Base-by-base conservation (phyloP, 768 basidiomycete species). In the Leccinum variicolor region DNA sequence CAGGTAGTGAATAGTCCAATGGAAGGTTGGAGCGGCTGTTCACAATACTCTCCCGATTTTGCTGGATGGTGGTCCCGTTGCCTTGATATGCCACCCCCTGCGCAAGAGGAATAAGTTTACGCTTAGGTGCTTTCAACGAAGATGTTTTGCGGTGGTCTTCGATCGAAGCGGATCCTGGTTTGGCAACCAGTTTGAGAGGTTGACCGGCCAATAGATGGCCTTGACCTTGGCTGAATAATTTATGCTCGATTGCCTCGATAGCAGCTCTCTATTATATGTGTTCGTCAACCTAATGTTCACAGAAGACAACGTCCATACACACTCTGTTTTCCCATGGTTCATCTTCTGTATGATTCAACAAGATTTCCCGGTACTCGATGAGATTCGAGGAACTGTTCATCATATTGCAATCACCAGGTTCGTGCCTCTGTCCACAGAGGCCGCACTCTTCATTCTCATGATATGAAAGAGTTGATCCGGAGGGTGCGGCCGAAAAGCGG, bases 311-410 rank as follows among this genome's bases (percentile, higher is more conserved):
- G 19, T 56, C 3, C 25, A 73, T 75, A 63, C 69, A 23, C 71
- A 89, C 90, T 64, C 89, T 76, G 36, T 80, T 77, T 67, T 87
- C 84, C 64, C 81, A 78, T 46, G 87, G 76, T 62, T 92, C 90
- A 62, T 85, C 84, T 15, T 81, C 79, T n/a, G 80, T 76, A 59
- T 87, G 78, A 28, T 81, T 70, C 59, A 91, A 70, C 36, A 92
- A 71, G 74, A 90, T 84, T 48, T 80, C 76, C 46, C 90, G 82
- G 64, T 84, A 91, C 63, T 89, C 84, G 13, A 82, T 80, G 21
- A 92, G 76, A 66, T 90, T 83, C 55, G 83, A 79, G 17, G 87
- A 83, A 51, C 74, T 77, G 23, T 85, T 79, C 7, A 81, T 83
- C 90, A 92, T 89, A 23, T 66, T 66, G 65, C 90, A 92, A 10